Evolutionary conservation across 2,329 filamentous ascomycete species (phyloP).

Genomic region (Diaporthe caulivora): DNA sequence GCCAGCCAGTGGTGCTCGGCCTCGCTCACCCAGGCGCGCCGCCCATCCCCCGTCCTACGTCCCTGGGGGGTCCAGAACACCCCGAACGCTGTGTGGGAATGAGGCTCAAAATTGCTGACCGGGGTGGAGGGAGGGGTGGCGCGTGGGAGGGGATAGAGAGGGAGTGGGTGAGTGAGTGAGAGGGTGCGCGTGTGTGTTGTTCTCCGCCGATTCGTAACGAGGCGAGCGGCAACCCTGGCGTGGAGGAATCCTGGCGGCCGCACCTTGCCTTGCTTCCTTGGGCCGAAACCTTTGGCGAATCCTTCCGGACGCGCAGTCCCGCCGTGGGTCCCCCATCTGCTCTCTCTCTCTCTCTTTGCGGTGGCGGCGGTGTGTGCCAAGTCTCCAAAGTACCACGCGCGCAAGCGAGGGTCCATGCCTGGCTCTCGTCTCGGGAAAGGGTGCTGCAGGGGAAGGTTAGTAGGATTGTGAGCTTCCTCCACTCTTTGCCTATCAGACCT

Average conservation of each 20-base stretch:
- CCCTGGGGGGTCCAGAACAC: slow-evolving; percentile 32
- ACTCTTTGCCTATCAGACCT: slow-evolving; percentile 1
- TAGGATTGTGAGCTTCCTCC: slow-evolving; percentile 28
- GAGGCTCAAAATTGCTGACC: slow-evolving; percentile 40
- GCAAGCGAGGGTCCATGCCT: slow-evolving; percentile 16
- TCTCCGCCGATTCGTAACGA: slow-evolving; percentile 12
- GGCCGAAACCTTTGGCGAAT: slow-evolving; percentile 24
- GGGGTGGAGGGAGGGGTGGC: slow-evolving; percentile 6
- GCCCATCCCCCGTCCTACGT: background rate
- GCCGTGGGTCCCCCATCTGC: slow-evolving; percentile 6
- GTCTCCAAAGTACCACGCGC: slow-evolving; percentile 24
- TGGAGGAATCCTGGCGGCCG: slow-evolving; percentile 38
- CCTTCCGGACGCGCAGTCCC: slow-evolving; percentile 19
- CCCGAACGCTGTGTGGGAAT: slow-evolving; percentile 38
- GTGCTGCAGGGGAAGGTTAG: slow-evolving; percentile 11
- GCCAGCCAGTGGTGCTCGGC: background rate
- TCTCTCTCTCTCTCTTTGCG: background rate
- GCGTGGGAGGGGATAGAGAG: background rate
- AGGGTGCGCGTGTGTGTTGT: background rate
- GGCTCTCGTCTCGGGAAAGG: background rate
- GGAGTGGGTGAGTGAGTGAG: too few species aligned
- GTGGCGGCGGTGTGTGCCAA: slow-evolving; percentile 27
- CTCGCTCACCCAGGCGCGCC: slow-evolving; percentile 1
- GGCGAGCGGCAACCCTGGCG: slow-evolving; percentile 3
- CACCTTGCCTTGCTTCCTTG: slow-evolving; percentile 33